phyloP scores from a whole-genome alignment of 306 rosid genomes.

The Lathyrus sativus region DNA sequence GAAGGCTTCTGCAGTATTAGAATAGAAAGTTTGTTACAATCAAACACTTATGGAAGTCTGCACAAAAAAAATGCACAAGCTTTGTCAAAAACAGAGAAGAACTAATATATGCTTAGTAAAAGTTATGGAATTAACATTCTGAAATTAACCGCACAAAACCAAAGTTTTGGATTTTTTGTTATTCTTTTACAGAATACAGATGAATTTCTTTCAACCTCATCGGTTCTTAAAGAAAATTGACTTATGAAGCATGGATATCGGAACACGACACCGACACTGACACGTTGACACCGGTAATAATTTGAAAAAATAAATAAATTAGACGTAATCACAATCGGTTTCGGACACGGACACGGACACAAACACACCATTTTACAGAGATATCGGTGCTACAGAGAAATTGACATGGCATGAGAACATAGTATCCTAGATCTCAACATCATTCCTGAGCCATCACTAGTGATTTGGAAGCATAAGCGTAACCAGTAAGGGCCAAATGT shows the following conservation, averaged over 20 bases:
- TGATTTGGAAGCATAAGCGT: not conserved
- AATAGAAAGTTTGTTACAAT: not conserved
- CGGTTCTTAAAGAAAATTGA: not conserved
- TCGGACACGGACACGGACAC: too few relatives aligned
- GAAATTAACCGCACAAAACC: not conserved
- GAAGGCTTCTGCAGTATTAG: not conserved
- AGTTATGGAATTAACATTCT: not conserved
- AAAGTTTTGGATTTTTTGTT: not conserved
- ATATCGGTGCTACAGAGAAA: too few relatives aligned
- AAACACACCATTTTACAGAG: too few relatives aligned
- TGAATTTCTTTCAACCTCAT: not conserved
- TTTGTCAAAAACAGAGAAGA: not conserved
- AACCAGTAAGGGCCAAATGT: constrained; percentile 4
- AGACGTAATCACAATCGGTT: too few relatives aligned
- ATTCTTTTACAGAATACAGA: not conserved
- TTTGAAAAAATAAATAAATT: too few relatives aligned
- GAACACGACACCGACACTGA: too few relatives aligned
- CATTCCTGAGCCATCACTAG: not conserved
- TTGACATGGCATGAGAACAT: not conserved
- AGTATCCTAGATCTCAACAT: not conserved
- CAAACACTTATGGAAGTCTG: not conserved
- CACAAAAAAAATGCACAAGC: not conserved
- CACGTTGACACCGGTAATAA: too few relatives aligned
- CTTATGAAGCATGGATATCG: too few relatives aligned
- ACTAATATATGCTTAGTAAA: not conserved